Percentiles rank a stretch among this genome's conserved stretches.
These are phyloP conservation scores for Monosporozyma solicola DNA, from an alignment of 805 yeast species.

Conservation along the genomic window DNA sequence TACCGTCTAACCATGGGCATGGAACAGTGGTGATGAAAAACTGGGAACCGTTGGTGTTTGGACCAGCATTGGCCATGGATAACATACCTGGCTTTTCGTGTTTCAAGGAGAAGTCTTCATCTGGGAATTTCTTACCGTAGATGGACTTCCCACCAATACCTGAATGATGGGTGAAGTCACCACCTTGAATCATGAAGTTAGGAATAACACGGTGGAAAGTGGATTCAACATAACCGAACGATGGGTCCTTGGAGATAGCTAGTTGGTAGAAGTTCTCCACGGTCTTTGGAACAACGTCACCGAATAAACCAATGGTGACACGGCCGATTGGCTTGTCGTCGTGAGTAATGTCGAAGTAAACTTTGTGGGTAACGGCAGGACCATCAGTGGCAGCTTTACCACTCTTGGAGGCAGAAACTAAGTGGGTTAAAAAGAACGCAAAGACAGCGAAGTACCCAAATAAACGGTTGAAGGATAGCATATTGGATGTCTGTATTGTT, in stretches of 20 bases:
- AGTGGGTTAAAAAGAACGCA: background rate
- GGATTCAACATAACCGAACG: constrained; percentile 51
- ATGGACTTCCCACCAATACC: constrained; percentile 73
- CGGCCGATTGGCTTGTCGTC: constrained; percentile 74
- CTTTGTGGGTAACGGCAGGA: constrained; percentile 56
- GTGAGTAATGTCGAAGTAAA: constrained; percentile 76
- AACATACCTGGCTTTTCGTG: constrained; percentile 62
- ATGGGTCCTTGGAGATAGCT: constrained; percentile 64
- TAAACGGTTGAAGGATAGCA: background rate
- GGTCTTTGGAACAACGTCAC: constrained; percentile 79
- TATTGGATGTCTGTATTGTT: background rate
- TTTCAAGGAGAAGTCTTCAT: constrained; percentile 59
- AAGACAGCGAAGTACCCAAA: background rate
- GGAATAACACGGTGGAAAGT: constrained; percentile 68
- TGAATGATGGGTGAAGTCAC: constrained; percentile 61
- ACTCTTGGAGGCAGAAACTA: constrained; percentile 6
- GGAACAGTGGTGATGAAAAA: constrained; percentile 81
- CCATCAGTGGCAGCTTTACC: constrained; percentile 16
- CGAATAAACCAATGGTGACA: constrained; percentile 79
- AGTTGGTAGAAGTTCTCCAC: constrained; percentile 81
- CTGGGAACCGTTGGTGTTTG: constrained; percentile 83
- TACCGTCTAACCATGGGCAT: constrained; percentile 88
- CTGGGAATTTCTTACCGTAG: constrained; percentile 57
- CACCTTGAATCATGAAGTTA: constrained; percentile 72
- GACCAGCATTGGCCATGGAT: constrained; percentile 78